A percentile compares a stretch with the other conserved stretches of the same genome.
Evolutionary conservation across 192 early-diverging fungal genomes (phyloP).

Genomic region (Entomortierella parvispora): DNA sequence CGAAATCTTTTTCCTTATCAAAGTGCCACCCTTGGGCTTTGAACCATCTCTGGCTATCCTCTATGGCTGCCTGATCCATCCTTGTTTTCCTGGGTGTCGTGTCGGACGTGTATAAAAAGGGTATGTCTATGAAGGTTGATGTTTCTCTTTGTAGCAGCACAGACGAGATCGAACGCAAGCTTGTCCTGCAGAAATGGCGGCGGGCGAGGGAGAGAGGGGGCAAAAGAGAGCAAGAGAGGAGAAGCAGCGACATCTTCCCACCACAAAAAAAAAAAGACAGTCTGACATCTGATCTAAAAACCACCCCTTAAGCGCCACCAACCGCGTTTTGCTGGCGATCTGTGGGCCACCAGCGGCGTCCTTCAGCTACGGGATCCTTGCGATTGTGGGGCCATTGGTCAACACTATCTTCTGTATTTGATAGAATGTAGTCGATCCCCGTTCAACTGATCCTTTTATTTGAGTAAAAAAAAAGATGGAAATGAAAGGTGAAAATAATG

Average conservation of each 20-base stretch:
- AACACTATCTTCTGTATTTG: too few species aligned
- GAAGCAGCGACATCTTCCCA: too few species aligned
- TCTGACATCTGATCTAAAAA: not conserved
- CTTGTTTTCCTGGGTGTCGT: too few species aligned
- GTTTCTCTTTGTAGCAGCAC: not conserved
- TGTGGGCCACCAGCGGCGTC: too few species aligned
- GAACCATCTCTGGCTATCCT: conserved; percentile 15
- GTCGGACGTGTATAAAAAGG: not conserved
- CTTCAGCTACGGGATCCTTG: too few species aligned
- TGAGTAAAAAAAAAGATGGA: not conserved
- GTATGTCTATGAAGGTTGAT: conserved; percentile 3
- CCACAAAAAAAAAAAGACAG: not conserved
- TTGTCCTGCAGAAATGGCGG: not conserved
- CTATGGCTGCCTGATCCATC: not conserved
- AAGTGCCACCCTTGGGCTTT: conserved; percentile 33
- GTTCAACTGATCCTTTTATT: not conserved
- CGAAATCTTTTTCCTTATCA: conserved; percentile 32
- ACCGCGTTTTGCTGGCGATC: too few species aligned
- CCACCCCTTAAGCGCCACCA: too few species aligned
- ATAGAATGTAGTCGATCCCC: not conserved
- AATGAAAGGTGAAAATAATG: not conserved
- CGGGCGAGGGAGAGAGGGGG: not conserved
- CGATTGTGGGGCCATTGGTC: too few species aligned
- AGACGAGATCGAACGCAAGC: not conserved
- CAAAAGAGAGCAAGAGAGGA: too few species aligned